Evolutionary conservation across 768 basidiomycete species (phyloP), one percentile per base, ranked within the genome.

Genomic region (Suillus alpinus): DNA sequence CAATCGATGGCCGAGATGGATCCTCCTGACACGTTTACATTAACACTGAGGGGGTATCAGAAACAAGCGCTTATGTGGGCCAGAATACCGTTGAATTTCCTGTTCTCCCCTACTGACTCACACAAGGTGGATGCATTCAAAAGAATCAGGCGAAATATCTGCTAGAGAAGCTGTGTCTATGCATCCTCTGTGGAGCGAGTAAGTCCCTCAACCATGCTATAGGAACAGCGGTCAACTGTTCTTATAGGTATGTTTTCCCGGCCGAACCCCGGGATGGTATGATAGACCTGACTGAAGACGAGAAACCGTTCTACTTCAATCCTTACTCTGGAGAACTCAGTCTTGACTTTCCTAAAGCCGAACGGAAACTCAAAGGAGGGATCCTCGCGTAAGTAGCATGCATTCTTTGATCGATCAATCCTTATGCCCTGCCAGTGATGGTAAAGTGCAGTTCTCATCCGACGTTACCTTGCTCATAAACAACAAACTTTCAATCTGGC

Each of bases 111-210:
- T 20, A 41, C 31, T 37, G 37, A 39, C 39, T 16, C n/a, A 26
- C 36, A 52, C 14, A 60, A 93, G 92, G 40, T 98, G 95, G 95
- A 95, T 97, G 95, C 78, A 86, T 65, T 89, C 91, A 3, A 79
- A 94, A 57, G 96, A 98, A 75, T 83, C 81, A 2, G 91, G 91
- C 3, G 80, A 85, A 20, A 78, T 80, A 63, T 86, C 89, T 59
- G 91, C 86, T 65, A 82, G 89, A 58, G 83, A 87, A 69, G 82
- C 82, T 14, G 78, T 71, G 16, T 91, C 89, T 5, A 87, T 98
- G 83, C 94, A 98, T 72, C 96, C 96, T 2, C 74, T 98, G 8
- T 98, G 95, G 95, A 89, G 89, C 77, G 86, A 93, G 94, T 98
- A 70, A 68, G 86, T 76, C 9, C 10, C 3, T 23, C 4, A 37